Percentiles rank a stretch among this genome's conserved stretches.
These are phyloP conservation scores for Helianthus tuberosus DNA, from an alignment of 129 eudicot species.

Conservation along the genomic window DNA sequence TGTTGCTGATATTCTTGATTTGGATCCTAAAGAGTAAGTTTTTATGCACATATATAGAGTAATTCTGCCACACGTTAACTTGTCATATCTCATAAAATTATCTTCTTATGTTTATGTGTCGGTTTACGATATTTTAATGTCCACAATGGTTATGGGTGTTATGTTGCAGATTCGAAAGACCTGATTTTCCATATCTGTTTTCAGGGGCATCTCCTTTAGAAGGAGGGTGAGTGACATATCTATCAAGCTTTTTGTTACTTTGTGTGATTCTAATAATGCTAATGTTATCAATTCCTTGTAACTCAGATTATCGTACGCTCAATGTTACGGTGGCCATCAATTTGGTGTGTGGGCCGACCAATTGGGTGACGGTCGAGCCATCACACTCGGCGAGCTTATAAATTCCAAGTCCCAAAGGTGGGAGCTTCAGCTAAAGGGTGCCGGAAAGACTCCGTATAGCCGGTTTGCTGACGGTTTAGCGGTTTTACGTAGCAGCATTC, in stretches of 20 bases:
- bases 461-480: constrained; percentile 96
- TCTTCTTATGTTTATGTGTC: not conserved
- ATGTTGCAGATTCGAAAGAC: constrained; percentile 70
- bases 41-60: not conserved
- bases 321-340: constrained; percentile 96
- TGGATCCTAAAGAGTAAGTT: constrained; percentile 87
- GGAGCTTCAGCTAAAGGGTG: constrained; percentile 94
- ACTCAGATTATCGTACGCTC: constrained; percentile 73
- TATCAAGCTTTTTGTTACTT: constrained; percentile 4
- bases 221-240: constrained; percentile 62
- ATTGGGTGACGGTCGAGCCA: constrained; percentile 95
- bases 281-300: not conserved
- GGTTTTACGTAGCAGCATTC: constrained; percentile 85
- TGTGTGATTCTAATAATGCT: constrained; percentile 2
- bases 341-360: constrained; percentile 98
- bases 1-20: constrained; percentile 74
- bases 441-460: constrained; percentile 93
- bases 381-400: constrained; percentile 76
- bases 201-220: constrained; percentile 73
- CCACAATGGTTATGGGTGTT: not conserved
- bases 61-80: constrained; percentile 2
- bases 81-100: constrained; percentile 1
- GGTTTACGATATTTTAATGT: not conserved
- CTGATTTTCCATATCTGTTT: constrained; percentile 69
- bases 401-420: constrained; percentile 78